phyloP scores from a whole-genome alignment of 257 asterid genomes.

The Coffea eugenioides region DNA sequence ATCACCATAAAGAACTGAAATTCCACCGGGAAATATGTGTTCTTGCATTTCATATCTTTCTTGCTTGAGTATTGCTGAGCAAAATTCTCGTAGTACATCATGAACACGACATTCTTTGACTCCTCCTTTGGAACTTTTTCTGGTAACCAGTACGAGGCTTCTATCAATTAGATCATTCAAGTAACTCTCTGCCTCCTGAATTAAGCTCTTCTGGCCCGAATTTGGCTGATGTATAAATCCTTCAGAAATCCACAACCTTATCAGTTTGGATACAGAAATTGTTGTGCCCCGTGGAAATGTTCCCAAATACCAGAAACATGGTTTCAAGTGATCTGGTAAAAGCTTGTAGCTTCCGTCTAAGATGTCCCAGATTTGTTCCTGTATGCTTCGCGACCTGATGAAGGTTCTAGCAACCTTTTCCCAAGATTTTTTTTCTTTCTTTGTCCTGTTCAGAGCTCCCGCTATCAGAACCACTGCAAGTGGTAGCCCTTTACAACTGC shows the following conservation, averaged over 20 bases:
- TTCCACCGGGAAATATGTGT: not conserved
- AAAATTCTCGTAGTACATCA: constrained; percentile 1
- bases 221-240: not conserved
- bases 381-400: not conserved
- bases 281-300: not conserved
- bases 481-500: constrained; percentile 36
- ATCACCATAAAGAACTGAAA: not conserved
- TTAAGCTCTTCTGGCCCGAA: not conserved
- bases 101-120: constrained; percentile 3
- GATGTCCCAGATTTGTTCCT: not conserved
- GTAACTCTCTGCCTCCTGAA: constrained; percentile 13
- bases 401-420: not conserved
- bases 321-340: not conserved
- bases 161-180: constrained; percentile 7
- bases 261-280: not conserved
- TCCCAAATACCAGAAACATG: constrained; percentile 7
- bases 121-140: constrained; percentile 11
- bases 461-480: constrained; percentile 39
- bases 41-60: not conserved
- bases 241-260: constrained; percentile 9
- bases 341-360: not conserved
- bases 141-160: constrained; percentile 10
- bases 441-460: constrained; percentile 26
- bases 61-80: not conserved
- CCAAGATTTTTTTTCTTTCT: constrained; percentile 24